phyloP scores from a whole-genome alignment of 2,329 filamentous ascomycete species.

The Boeremia lycopersici region DNA sequence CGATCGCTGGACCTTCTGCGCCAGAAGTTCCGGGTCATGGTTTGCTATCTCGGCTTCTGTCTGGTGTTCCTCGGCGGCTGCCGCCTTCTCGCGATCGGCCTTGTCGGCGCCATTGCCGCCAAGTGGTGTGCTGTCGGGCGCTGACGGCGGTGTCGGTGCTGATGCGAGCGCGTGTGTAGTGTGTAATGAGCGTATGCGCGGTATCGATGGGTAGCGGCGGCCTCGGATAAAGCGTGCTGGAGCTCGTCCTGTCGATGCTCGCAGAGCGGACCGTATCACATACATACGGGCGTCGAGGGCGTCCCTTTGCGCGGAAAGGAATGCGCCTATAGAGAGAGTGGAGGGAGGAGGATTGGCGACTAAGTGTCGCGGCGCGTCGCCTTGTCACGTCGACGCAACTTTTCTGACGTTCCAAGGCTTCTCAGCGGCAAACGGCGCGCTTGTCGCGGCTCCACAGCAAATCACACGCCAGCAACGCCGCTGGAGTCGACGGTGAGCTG shows the following conservation, averaged over 20 bases:
- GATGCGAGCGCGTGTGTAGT: slow-evolving; percentile 37
- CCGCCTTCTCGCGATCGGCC: slow-evolving; percentile 25
- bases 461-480: slow-evolving; percentile 13
- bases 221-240: slow-evolving; percentile 45
- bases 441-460: background rate
- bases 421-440: slow-evolving; percentile 8
- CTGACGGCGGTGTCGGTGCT: slow-evolving; percentile 36
- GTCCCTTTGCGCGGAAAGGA: slow-evolving; percentile 12
- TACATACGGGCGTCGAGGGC: slow-evolving; percentile 47
- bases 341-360: slow-evolving; percentile 17
- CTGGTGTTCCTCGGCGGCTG: slow-evolving; percentile 26
- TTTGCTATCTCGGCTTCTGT: slow-evolving; percentile 28
- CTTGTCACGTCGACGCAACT: slow-evolving; percentile 25
- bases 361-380: slow-evolving; percentile 26
- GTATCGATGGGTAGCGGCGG: slow-evolving; percentile 42
- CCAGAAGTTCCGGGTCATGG: slow-evolving; percentile 43
- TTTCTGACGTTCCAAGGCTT: slow-evolving; percentile 19
- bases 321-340: slow-evolving; percentile 25
- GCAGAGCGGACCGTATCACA: slow-evolving; percentile 49
- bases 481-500: background rate
- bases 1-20: slow-evolving; percentile 45
- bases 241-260: slow-evolving; percentile 47
- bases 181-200: slow-evolving; percentile 43
- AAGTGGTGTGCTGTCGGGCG: slow-evolving; percentile 35
- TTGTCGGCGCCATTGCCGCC: slow-evolving; percentile 30